Evolutionary conservation across 2,329 filamentous ascomycete genomes (phyloP), one percentile per base, ranked within the genome.

Genomic region (Ophiostoma himal-ulmi): DNA sequence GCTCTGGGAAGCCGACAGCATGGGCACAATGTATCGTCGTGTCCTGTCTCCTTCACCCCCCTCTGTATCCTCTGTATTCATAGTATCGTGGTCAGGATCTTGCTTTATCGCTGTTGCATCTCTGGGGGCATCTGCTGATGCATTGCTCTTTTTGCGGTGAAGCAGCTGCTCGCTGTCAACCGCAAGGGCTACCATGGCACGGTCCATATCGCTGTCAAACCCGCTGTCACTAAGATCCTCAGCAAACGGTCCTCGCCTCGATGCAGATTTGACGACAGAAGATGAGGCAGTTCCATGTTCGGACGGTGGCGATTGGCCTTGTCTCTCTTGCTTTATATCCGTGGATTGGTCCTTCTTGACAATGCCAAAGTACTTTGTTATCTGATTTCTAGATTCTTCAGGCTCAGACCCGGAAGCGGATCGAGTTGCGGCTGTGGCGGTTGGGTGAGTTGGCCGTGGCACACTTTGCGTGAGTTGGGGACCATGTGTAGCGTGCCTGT

Each of bases 141-240:
- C 36, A 20, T 37, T 57, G 26, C 44, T 17, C 65, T 22, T 30
- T 34, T 36, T 68, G 30, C 44, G 14, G 60, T 30, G 26, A 22
- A 30, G 17, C 48, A 13, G 36, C 3, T 20, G 70, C 66, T 73
- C 69, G 20, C 52, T 68, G 57, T 72, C 69, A 44, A 72, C 70
- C 17, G 70, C 68, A 54, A 75, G 68, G 17, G 73, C 74, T 11
- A 71, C 44, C 30, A 73, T 22, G 20, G 62, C 72, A 5, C 73
- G 71, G 64, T 74, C 73, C 67, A 70, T 72, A 14, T 74, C 74
- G 70, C 73, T 74, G 71, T 75, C 74, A 14, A 73, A 69, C 30
- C 68, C 69, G 64, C 65, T 67, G 70, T 68, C 71, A 14, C 44
- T 48, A 7, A 72, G 68, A 22, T 69, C 60, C 3, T 39, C 62